These are phyloP conservation scores for Malassezia nana DNA, from an alignment of 1,284 basidiomycete species.

Conservation along the genomic window DNA sequence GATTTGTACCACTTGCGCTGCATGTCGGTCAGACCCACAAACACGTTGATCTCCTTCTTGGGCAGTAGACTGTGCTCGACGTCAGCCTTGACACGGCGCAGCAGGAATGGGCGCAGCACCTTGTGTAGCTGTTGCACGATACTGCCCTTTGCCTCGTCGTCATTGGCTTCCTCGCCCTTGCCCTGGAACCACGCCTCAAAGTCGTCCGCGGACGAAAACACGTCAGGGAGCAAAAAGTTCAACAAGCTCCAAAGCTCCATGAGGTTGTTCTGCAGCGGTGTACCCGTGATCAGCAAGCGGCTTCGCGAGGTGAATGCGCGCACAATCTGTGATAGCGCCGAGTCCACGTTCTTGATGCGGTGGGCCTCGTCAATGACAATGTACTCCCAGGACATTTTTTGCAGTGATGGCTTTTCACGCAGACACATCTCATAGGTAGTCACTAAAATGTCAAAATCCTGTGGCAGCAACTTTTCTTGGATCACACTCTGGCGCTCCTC, in stretches of 20 bases:
- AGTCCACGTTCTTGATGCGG: conserved; percentile 98
- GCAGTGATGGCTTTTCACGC: conserved; percentile 80
- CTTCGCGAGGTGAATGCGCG: conserved; percentile 80
- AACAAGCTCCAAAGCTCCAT: conserved; percentile 92
- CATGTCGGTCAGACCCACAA: conserved; percentile 95
- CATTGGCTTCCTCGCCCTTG: conserved; percentile 53
- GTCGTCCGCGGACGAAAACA: conserved; percentile 54
- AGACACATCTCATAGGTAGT: conserved; percentile 97
- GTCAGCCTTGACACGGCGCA: conserved; percentile 89
- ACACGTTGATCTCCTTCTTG: conserved; percentile 99
- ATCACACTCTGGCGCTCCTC: conserved; percentile 81
- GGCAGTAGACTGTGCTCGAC: conserved; percentile 93
- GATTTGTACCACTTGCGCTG: conserved; percentile 74
- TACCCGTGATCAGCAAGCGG: conserved; percentile 87
- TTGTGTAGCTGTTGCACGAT: conserved; percentile 97
- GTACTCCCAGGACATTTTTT: conserved; percentile 95
- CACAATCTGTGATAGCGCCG: conserved; percentile 88
- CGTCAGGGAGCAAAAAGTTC: conserved; percentile 60
- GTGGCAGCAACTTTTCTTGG: conserved; percentile 64
- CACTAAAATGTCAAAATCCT: conserved; percentile 88
- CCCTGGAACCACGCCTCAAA: conserved; percentile 66
- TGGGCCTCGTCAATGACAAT: conserved; percentile 98
- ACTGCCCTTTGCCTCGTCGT: conserved; percentile 56
- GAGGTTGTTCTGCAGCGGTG: conserved; percentile 91
- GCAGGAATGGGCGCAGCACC: conserved; percentile 84